Base-by-base conservation (phyloP, 2,329 filamentous ascomycete genomes). In the Colletotrichum ledebouriae region DNA sequence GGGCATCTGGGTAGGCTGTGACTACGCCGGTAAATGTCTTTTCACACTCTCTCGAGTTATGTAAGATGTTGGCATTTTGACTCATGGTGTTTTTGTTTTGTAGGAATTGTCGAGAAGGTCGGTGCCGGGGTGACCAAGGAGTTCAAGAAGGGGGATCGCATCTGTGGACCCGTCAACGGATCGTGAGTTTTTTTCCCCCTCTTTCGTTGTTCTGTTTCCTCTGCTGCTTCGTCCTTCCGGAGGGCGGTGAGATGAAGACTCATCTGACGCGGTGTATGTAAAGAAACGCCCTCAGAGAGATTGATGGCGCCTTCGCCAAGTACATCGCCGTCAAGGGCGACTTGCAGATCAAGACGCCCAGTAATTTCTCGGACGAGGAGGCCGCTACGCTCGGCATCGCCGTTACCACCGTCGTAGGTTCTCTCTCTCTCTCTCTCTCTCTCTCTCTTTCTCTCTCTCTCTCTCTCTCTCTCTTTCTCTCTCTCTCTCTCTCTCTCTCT, bases 131-230 rank as follows among this genome's bases (percentile, higher is more conserved):
- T 85, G 29, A 81, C 76, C 33, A 81, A 81, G 70, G 70, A 74
- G 5, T 81, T 85, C 67, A 79, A 81, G 73, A 80, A 79, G 66
- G 85, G 85, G 1, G 84, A 87, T 69, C 80, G 83, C 42, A 76
- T 85, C 42, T 73, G 76, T 22, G 84, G 84, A 4, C 73, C 78
- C 3, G 73, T 72, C 3, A 79, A 83, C 61, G 82, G 82, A 62
- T 65, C 67, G 73, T 75, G 59, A 72, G 71, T 70, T 34, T 25
- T 15, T 5, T 3, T 3, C 15, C 10, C 10, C 13, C 33, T 34
- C 10, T 56, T n/a, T 12, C 15, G 11, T 47, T 10, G 11, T 15
- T 50, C 29, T 6, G 29, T 29, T 29, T 29, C 29, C 29, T 29
- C 29, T 29, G 29, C 29, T 9, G 7, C 29, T 29, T 7, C 7